These are phyloP conservation scores for Gracilaria vermiculophylla DNA, from an alignment of 23 red algal genomes.

Conservation along the genomic window DNA sequence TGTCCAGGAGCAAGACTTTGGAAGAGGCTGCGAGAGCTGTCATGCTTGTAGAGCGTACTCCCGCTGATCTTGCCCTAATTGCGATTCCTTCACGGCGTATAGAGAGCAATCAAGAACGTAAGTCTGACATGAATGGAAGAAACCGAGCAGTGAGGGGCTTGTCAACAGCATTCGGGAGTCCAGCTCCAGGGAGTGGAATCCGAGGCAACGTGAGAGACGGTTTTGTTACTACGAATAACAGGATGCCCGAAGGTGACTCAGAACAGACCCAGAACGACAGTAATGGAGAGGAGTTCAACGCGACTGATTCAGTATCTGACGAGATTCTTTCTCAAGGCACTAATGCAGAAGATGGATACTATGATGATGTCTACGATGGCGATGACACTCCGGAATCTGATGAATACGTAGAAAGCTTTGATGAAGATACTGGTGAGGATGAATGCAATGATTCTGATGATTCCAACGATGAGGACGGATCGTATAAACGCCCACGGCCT, in stretches of 20 bases:
- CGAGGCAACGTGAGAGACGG: conserved; percentile 8
- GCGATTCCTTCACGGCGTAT: conserved; percentile 17
- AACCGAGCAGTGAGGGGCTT: background rate
- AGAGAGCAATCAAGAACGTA: background rate
- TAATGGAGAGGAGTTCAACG: background rate
- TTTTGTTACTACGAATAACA: conserved; percentile 5
- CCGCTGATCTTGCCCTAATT: conserved; percentile 25
- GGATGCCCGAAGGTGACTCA: background rate
- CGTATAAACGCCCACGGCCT: background rate
- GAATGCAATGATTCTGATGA: conserved; percentile 26
- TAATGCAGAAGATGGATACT: conserved; percentile 20
- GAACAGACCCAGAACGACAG: conserved; percentile 11
- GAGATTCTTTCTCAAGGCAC: background rate
- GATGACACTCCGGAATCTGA: conserved; percentile 16
- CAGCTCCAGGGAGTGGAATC: conserved; percentile 2
- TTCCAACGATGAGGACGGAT: conserved; percentile 6
- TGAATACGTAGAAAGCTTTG: conserved; percentile 15
- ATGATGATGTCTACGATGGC: conserved; percentile 19
- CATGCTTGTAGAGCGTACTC: background rate
- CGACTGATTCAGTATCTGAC: background rate
- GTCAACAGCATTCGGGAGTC: background rate
- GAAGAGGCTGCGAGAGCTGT: conserved; percentile 34
- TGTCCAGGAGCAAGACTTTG: conserved; percentile 7
- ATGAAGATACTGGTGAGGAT: conserved; percentile 33
- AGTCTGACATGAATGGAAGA: background rate